Base-by-base conservation (phyloP, 1,284 basidiomycete species). In the Heterobasidion occidentale region DNA sequence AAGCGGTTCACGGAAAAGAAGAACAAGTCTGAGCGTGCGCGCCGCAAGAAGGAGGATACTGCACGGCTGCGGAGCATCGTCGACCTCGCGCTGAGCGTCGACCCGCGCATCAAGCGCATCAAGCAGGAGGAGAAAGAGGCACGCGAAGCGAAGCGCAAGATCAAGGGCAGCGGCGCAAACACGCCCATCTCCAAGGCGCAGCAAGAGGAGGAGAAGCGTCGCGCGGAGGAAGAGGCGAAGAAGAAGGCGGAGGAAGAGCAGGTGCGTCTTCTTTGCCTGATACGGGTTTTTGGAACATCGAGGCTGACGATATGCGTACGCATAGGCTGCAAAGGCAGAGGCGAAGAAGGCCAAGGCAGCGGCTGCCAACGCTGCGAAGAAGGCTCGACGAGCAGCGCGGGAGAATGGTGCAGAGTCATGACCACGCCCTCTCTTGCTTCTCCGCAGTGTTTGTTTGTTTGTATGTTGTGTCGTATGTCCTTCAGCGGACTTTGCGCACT, bases 1-100 rank as follows among this genome's bases (percentile, higher is more conserved):
- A 98, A 99, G 77, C 91, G 97, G 47, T 98, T 95, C 76, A 94
- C 92, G 7, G 97, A 99, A 76, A 98, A 98, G 82, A 99, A 99
- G 83, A 99, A 99, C 86, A 96, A 97, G 74, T 78, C 91, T 20
- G 97, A 99, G 74, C 93, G 97, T 49, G 90, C 93, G 2, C 84
- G 93, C 57, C 82, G 94, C 72, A 99, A 99, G 81, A 98, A 98
- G 82, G 97, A 98, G 68, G 97, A 99, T 75, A 98, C 86, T 57
- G 89, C 93, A 2, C 90, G 95, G 65, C 72, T 98, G 45, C 88
- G 97, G 56, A 78, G 77, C 52, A 78, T 98, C 33, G 94, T 99
- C 52, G 97, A 99, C 76, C 77, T 88, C 58, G 86, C 93, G 9
- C 81, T 98, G 56, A 80, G 83, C 58, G 69, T 88, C 60, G 96